phyloP scores from a whole-genome alignment of 2,329 filamentous ascomycete species.

The Nemania diffusa region DNA sequence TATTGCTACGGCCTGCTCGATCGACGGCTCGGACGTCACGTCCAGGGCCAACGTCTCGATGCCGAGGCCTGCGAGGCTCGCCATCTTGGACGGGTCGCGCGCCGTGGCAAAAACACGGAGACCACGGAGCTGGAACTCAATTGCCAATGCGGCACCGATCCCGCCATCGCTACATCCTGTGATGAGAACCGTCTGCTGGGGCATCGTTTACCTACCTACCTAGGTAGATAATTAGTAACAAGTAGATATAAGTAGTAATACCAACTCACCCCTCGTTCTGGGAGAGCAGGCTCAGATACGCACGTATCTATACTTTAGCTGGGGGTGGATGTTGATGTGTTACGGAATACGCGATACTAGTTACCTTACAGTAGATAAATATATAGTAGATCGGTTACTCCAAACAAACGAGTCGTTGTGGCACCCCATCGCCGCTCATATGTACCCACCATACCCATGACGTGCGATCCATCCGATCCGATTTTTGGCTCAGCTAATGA shows the following conservation, averaged over 20 bases:
- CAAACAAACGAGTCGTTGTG: background rate
- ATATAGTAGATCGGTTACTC: no score
- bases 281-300: background rate
- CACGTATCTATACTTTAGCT: background rate
- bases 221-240: no score
- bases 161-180: slow-evolving; percentile 50
- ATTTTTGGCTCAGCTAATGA: background rate
- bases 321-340: background rate
- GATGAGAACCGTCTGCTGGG: slow-evolving; percentile 45
- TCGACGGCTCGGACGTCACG: slow-evolving; percentile 45
- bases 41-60: slow-evolving; percentile 46
- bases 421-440: background rate
- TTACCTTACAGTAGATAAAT: no score
- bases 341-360: background rate
- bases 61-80: slow-evolving; percentile 39
- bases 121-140: slow-evolving; percentile 47
- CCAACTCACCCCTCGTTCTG: background rate
- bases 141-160: slow-evolving; percentile 48
- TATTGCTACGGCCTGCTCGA: slow-evolving; percentile 36
- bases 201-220: slow-evolving; percentile 23
- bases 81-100: slow-evolving; percentile 44
- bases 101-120: slow-evolving; percentile 49
- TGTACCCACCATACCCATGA: no score
- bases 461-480: background rate
- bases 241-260: background rate